Base-by-base conservation (phyloP, 1,284 basidiomycete genomes). In the Cryptococcus wingfieldii region DNA sequence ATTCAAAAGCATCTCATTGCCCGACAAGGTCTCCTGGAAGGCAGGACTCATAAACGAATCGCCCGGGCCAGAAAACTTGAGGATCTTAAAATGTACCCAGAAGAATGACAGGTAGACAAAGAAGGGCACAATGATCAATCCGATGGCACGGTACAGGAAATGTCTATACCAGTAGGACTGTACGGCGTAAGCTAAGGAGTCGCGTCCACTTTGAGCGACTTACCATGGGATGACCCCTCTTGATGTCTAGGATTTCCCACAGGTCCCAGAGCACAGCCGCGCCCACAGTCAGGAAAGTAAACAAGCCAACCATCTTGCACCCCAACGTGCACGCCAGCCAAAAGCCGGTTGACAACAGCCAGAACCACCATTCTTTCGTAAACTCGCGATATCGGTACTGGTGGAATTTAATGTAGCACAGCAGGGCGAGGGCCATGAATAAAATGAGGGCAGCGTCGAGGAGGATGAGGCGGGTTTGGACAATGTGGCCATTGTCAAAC, bases 21-120 rank as follows among this genome's bases (percentile, higher is more conserved):
- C 94, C 27, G 81, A 76, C 39, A 99, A 81, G 5, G 94, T 97
- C 79, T 98, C 92, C 77, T 99, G 96, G 84, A 99, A 99, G 8
- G 87, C 86, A 12, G 95, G 90, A 69, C 88, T 93, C 96, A 98
- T 98, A 80, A 98, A 99, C 14, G 83, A 81, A 72, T 98, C 96
- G 12, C 96, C 96, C 18, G 94, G 83, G 34, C 96, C 96, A 25
- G 91, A 92, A 64, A 86, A 83, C n/a, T 80, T 89, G 65, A 98
- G 85, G 58, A 98, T 83, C 50, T 87, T 82, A 70, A 99, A 97
- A 76, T 98, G 96, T 23, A 96, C 80, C 80, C 89, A 98, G 82
- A 99, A 98, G 83, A 96, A 93, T 23, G 88, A 88, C 13, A 98
- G 83, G 76, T 99, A 99, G 61, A 98, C 82, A 58, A 89, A 78